These are phyloP conservation scores for Hebeloma cylindrosporum DNA, from an alignment of 768 basidiomycete genomes.

Conservation along the genomic window DNA sequence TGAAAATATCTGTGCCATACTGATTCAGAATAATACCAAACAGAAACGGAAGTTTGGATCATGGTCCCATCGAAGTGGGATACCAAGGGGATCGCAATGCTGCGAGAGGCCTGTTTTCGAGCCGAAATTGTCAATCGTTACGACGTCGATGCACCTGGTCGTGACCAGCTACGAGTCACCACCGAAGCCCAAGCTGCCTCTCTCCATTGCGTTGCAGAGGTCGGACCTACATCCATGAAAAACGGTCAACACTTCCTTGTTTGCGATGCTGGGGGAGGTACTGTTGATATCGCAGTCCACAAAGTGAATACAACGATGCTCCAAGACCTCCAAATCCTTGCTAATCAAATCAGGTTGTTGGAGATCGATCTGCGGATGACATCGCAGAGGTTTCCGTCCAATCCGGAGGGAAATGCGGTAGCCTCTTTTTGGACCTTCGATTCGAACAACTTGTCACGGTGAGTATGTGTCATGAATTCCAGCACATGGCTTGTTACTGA, in stretches of 20 bases:
- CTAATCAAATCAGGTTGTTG: too few species aligned
- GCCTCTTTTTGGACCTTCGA: background rate
- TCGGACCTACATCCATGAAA: background rate
- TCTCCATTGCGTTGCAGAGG: background rate
- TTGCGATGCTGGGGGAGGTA: background rate
- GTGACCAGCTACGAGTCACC: background rate
- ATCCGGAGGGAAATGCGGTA: background rate
- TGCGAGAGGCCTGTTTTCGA: background rate
- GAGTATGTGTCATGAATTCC: background rate
- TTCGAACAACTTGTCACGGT: background rate
- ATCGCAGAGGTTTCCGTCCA: background rate
- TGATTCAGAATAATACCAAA: background rate
- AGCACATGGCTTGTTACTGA: too few species aligned
- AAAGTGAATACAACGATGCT: background rate
- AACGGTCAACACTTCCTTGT: background rate
- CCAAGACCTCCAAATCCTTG: too few species aligned
- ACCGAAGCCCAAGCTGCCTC: conserved; percentile 3
- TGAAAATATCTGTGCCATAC: background rate
- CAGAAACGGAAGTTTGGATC: background rate
- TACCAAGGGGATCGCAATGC: background rate
- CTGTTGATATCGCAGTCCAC: background rate
- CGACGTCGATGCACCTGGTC: too few species aligned
- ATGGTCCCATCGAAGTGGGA: conserved; percentile 2
- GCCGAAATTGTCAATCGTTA: background rate
- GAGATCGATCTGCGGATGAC: background rate